Percentiles rank a stretch among this genome's conserved stretches.
These are phyloP conservation scores for Cylindrotheca fusiformis DNA, from an alignment of 108 stramenopile species.

Conservation along the genomic window DNA sequence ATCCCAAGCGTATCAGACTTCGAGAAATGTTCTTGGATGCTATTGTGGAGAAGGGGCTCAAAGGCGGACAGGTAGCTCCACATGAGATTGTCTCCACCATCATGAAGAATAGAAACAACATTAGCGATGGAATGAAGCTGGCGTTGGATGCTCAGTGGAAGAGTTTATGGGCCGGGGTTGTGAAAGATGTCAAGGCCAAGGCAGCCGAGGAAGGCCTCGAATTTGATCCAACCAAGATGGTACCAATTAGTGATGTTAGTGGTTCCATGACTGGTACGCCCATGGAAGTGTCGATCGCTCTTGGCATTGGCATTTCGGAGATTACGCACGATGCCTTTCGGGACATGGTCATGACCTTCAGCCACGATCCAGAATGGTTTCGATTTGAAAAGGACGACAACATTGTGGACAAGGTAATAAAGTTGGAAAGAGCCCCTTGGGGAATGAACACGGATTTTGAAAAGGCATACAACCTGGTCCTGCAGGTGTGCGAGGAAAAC, in stretches of 20 bases:
- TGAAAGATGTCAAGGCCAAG: conserved; percentile 22
- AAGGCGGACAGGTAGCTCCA: conserved; percentile 42
- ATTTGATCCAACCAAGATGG: conserved; percentile 32
- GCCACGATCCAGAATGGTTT: conserved; percentile 33
- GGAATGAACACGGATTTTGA: conserved; percentile 46
- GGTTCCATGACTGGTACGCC: conserved; percentile 49
- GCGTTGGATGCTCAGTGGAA: conserved; percentile 50
- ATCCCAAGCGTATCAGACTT: conserved; percentile 24
- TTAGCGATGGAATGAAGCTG: conserved; percentile 7
- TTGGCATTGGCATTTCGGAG: conserved; percentile 43
- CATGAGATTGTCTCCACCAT: conserved; percentile 42
- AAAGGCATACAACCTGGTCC: conserved; percentile 32
- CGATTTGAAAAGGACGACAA: conserved; percentile 4
- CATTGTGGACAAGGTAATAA: conserved; percentile 32
- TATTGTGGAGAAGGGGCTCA: conserved; percentile 25
- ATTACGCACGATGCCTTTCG: conserved; percentile 29
- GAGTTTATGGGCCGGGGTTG: conserved; percentile 21
- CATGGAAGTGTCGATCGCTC: conserved; percentile 50
- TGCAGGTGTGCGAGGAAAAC: conserved; percentile 10
- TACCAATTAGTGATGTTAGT: conserved; percentile 45
- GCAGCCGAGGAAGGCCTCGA: conserved; percentile 18
- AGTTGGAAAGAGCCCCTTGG: conserved; percentile 34
- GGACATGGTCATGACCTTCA: conserved; percentile 43
- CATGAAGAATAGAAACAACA: conserved; percentile 13
- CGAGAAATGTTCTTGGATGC: conserved; percentile 18